Conservation (phyloP, 495 filamentous ascomycete species). For the Gamarada debralockiae region DNA sequence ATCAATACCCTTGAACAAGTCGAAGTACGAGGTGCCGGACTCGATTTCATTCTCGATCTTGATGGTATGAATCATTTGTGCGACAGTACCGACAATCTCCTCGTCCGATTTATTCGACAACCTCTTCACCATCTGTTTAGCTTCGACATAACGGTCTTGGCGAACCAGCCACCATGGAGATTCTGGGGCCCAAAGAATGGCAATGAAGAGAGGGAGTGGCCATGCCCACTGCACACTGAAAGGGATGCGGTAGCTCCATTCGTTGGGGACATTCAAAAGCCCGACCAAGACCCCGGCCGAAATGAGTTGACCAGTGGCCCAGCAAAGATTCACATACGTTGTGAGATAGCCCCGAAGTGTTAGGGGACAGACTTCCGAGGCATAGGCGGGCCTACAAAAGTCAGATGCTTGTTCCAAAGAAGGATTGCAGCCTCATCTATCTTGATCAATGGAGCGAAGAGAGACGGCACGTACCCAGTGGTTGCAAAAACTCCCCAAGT, state of each 20-base stretch:
- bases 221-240: slow-evolving; percentile 11
- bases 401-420: no score
- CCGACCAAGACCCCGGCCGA: slow-evolving; percentile 54
- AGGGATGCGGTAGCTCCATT: slow-evolving; percentile 53
- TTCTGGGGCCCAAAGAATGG: slow-evolving; percentile 38
- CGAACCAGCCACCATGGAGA: slow-evolving; percentile 54
- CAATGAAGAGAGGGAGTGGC: slow-evolving; percentile 40
- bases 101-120: slow-evolving; percentile 37
- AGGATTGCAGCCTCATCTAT: no score
- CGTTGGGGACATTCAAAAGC: slow-evolving; percentile 28
- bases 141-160: slow-evolving; percentile 47
- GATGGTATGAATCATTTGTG: slow-evolving; percentile 54
- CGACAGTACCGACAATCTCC: slow-evolving; percentile 39
- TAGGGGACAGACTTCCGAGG: slow-evolving; percentile 20
- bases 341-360: slow-evolving; percentile 18
- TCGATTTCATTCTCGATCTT: slow-evolving; percentile 54
- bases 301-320: slow-evolving; percentile 56
- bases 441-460: background rate
- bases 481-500: slow-evolving; percentile 66
- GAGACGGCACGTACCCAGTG: no score
- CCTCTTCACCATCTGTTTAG: slow-evolving; percentile 38
- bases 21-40: slow-evolving; percentile 53
- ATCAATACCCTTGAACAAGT: slow-evolving; percentile 66
- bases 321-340: slow-evolving; percentile 52
- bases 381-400: slow-evolving; percentile 52